Conservation (phyloP, 805 yeast species). For the Candida oleophila region DNA sequence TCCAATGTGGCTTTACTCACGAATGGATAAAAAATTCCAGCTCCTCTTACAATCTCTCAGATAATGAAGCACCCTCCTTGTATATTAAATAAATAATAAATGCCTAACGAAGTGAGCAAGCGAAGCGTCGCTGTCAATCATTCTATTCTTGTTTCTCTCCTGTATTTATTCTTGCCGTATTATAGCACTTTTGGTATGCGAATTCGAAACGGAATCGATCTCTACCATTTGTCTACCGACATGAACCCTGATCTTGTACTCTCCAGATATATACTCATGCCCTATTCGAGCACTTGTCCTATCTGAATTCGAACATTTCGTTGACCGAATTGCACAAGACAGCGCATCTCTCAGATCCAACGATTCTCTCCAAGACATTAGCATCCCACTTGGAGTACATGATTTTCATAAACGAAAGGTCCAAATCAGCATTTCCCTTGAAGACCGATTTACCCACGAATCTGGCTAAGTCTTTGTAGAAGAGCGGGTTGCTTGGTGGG, state of each 20-base stretch:
- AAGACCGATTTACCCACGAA: constrained; percentile 65
- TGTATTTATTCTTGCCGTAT: too few species aligned
- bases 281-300: not conserved
- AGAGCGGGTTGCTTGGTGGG: constrained; percentile 79
- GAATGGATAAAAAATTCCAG: not conserved
- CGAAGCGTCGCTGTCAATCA: too few species aligned
- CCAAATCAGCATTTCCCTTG: constrained; percentile 49
- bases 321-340: constrained; percentile 65
- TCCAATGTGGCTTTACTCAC: too few species aligned
- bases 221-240: too few species aligned
- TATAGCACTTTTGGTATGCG: too few species aligned
- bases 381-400: constrained; percentile 81
- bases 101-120: not conserved
- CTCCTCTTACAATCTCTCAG: not conserved
- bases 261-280: too few species aligned
- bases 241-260: too few species aligned
- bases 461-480: constrained; percentile 73
- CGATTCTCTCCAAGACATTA: constrained; percentile 74
- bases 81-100: too few species aligned
- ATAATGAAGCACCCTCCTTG: not conserved
- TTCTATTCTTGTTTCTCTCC: too few species aligned
- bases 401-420: constrained; percentile 49
- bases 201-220: too few species aligned
- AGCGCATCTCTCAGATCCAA: constrained; percentile 73
- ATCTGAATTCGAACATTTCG: constrained; percentile 72